These are phyloP conservation scores for Torulaspora franciscae DNA, from an alignment of 805 yeast genomes.

Conservation along the genomic window DNA sequence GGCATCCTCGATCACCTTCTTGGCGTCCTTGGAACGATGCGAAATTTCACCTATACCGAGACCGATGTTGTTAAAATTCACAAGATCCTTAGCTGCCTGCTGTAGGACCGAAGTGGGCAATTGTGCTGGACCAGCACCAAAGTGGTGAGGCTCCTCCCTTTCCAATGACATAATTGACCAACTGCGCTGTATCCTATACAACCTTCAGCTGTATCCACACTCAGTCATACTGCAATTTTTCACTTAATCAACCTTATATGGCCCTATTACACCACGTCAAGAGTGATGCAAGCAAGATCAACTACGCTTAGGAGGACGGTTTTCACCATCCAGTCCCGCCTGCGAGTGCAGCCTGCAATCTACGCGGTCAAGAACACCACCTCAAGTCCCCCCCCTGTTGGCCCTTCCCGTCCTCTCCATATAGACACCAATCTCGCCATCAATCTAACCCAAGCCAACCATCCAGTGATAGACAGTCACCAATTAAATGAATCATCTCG, in stretches of 20 bases:
- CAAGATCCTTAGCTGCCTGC: conserved; percentile 79
- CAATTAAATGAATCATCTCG: background rate
- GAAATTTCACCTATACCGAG: conserved; percentile 95
- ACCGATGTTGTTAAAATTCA: conserved; percentile 64
- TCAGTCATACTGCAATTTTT: background rate
- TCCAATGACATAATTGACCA: conserved; percentile 36
- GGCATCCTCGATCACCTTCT: conserved; percentile 68
- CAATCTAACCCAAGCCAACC: too few relatives aligned
- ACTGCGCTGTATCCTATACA: background rate
- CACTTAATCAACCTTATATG: background rate
- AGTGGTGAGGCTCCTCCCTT: conserved; percentile 73
- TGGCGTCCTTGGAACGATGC: conserved; percentile 85
- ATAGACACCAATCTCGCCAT: too few relatives aligned
- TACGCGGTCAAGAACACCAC: too few relatives aligned
- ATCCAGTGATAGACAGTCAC: background rate
- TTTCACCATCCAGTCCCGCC: background rate
- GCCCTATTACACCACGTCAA: background rate
- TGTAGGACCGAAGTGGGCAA: conserved; percentile 79
- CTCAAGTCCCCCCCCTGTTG: too few relatives aligned
- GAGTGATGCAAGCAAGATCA: background rate
- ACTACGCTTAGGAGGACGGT: background rate
- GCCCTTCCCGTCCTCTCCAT: too few relatives aligned
- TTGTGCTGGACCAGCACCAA: conserved; percentile 99
- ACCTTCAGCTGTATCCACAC: too few relatives aligned
- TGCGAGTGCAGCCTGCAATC: too few relatives aligned